These are phyloP conservation scores for Coemansia javaensis DNA, from an alignment of 192 early-diverging fungal genomes.

Conservation along the genomic window DNA sequence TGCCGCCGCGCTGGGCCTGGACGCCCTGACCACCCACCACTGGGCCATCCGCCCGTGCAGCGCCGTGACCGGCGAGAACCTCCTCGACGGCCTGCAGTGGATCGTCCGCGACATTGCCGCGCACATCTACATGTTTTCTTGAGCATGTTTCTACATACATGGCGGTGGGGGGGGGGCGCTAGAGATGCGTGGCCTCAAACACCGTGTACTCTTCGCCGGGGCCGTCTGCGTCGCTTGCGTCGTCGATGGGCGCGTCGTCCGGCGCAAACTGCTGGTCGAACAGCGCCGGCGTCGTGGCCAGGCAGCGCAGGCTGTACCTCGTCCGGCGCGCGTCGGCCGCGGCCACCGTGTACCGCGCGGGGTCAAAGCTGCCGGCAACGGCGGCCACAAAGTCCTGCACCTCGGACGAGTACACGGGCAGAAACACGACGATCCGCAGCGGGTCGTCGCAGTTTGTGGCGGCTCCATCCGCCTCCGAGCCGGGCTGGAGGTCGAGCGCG, in stretches of 20 bases:
- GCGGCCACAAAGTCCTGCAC: slow-evolving; percentile 31
- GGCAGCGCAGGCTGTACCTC: slow-evolving; percentile 7
- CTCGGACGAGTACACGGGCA: slow-evolving; percentile 43
- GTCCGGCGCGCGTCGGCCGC: slow-evolving; percentile 5
- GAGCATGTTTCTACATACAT: slow-evolving; percentile 1
- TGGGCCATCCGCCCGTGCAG: slow-evolving; percentile 90
- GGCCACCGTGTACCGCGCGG: slow-evolving; percentile 16
- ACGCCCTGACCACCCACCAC: slow-evolving; percentile 77
- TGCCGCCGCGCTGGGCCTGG: slow-evolving; percentile 62
- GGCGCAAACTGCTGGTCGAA: slow-evolving; percentile 22
- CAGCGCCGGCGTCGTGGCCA: slow-evolving; percentile 30
- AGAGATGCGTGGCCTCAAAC: slow-evolving; percentile 30
- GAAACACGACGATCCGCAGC: slow-evolving; percentile 10
- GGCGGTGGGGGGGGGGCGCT: neutral
- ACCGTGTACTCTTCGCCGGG: slow-evolving; percentile 17
- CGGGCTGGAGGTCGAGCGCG: neutral
- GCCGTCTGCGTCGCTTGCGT: neutral
- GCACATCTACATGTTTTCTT: slow-evolving; percentile 77
- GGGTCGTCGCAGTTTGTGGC: slow-evolving; percentile 1
- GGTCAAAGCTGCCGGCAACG: slow-evolving; percentile 31
- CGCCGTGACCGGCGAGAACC: slow-evolving; percentile 67
- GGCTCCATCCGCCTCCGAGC: neutral
- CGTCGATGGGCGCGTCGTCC: neutral
- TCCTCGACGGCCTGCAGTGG: slow-evolving; percentile 93
- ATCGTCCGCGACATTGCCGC: slow-evolving; percentile 83